These are phyloP conservation scores for Shiraia sp. DNA, from an alignment of 2,329 filamentous ascomycete species.

Conservation along the genomic window DNA sequence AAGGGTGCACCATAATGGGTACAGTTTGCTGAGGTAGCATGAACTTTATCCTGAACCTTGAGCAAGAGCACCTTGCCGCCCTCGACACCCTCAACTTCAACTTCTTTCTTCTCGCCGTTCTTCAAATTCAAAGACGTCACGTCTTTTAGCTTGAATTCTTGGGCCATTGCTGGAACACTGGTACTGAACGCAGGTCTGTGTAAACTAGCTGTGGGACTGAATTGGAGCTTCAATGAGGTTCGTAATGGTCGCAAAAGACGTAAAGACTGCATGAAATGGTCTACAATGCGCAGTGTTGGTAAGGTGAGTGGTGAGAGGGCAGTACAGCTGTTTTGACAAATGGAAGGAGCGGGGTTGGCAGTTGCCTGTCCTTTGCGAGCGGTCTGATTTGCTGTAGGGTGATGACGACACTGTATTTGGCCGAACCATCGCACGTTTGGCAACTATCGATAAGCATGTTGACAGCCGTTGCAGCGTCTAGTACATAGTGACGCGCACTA, in stretches of 20 bases:
- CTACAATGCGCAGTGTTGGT: slow-evolving; percentile 2
- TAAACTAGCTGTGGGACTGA: slow-evolving; percentile 16
- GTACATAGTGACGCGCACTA: no score
- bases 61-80: slow-evolving; percentile 84
- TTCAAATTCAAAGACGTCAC: slow-evolving; percentile 74
- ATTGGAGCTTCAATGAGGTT: slow-evolving; percentile 21
- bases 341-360: slow-evolving; percentile 5
- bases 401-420: background rate
- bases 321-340: slow-evolving; percentile 4
- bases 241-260: slow-evolving; percentile 28
- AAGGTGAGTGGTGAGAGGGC: slow-evolving; percentile 2
- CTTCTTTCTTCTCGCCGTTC: slow-evolving; percentile 83
- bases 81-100: slow-evolving; percentile 86
- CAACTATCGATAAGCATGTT: slow-evolving; percentile 5
- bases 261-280: slow-evolving; percentile 30
- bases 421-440: no score
- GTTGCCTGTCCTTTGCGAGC: background rate
- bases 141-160: slow-evolving; percentile 69
- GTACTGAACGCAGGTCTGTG: slow-evolving; percentile 31
- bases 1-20: slow-evolving; percentile 91
- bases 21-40: slow-evolving; percentile 82
- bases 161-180: slow-evolving; percentile 46
- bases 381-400: slow-evolving; percentile 10
- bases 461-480: no score
- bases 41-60: slow-evolving; percentile 74